phyloP scores from a whole-genome alignment of 2,329 filamentous ascomycete species.

The Ceratocystis huliohia region DNA sequence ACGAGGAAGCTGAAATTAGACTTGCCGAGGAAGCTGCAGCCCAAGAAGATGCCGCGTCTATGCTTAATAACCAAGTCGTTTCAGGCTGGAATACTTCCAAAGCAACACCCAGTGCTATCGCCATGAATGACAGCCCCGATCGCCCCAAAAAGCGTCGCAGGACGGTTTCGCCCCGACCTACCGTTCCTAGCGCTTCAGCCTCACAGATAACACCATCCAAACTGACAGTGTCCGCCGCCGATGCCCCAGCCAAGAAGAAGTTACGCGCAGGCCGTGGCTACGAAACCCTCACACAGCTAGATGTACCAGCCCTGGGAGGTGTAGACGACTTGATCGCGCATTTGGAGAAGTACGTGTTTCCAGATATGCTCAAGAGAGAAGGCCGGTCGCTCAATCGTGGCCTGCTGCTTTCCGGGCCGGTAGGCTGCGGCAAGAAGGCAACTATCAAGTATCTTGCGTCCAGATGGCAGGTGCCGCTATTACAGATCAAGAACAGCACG shows the following conservation, averaged over 20 bases:
- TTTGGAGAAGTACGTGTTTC: conserved; percentile 19
- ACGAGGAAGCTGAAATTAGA: conserved; percentile 31
- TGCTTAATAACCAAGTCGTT: conserved; percentile 34
- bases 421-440: conserved; percentile 70
- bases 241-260: conserved; percentile 25
- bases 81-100: conserved; percentile 30
- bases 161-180: conserved; percentile 21
- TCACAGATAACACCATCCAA: conserved; percentile 6
- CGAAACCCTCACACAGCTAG: conserved; percentile 26
- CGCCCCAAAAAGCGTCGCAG: conserved; percentile 27
- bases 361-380: conserved; percentile 17
- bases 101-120: conserved; percentile 18
- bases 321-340: conserved; percentile 23
- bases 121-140: conserved; percentile 26
- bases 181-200: background rate
- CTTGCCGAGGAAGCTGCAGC: conserved; percentile 20
- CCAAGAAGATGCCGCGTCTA: conserved; percentile 26
- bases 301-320: conserved; percentile 26
- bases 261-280: conserved; percentile 26
- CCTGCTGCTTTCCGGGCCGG: conserved; percentile 64
- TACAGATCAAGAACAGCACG: conserved; percentile 36
- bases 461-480: conserved; percentile 58
- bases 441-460: conserved; percentile 63
- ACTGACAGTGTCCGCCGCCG: conserved; percentile 18
- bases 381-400: conserved; percentile 30